Base-by-base conservation (phyloP, 192 early-diverging fungal genomes). In the Coemansia sp. region DNA sequence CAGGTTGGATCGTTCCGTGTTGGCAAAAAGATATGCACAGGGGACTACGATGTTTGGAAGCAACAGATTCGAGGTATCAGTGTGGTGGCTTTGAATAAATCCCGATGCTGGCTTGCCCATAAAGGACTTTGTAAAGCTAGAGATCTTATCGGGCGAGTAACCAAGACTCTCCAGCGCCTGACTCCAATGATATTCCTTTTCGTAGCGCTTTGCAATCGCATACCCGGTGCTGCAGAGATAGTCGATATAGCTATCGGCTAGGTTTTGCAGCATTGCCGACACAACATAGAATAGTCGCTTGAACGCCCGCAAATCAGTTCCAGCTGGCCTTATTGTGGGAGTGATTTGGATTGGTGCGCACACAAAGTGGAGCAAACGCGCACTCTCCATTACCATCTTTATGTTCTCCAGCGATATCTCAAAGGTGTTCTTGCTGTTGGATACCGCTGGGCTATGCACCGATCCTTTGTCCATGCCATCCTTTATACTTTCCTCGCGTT, bases 191-290 rank as follows among this genome's bases (percentile, higher is more conserved):
- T 50, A 63, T 11, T 52, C 40, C 64, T 69, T 67, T 48, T 83
- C 80, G 18, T 72, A 77, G 7, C 80, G 75, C 19, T 71, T 66
- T 7, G 80, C 72, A 13, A 83, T 76, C 37, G 74, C 57, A 44
- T 77, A 74, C 10, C 80, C 80, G 2, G 70, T 75, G 67, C 80
- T 83, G 39, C 75, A 83, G 39, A 83, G 69, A 19, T 83, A 83
- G 63, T 83, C 72, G 32, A 83, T 77, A 21, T 83, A 83, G 69
- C 69, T 71, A 50, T 83, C 80, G 0, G 80, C 75, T 48, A 83
- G 69, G 61, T 83, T 77, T 56, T 83, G 80, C 59, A 83, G 63
- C 65, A 83, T 68, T 6, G 80, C 80, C n/a, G 80, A 83, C 6
- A 83, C 38, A 21, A 72, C 72, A 10, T 69, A 60, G 56, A 83